Evolutionary conservation across 176 grass and related monocot genomes (phyloP).

Genomic region (Avena sativa): DNA sequence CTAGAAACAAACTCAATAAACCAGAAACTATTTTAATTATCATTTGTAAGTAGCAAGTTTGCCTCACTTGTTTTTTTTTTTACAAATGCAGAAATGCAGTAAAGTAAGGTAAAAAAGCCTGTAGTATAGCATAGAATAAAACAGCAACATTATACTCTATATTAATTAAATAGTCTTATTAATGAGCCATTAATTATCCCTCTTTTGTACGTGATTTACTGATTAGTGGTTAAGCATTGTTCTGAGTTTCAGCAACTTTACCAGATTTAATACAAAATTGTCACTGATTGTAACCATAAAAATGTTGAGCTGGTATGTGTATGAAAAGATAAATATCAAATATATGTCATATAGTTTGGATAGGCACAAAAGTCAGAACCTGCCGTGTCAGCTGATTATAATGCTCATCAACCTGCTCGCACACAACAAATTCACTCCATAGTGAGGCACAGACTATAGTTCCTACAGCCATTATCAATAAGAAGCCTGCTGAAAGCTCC

Average conservation of each 20-base stretch:
- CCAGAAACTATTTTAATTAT: not conserved
- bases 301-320: not conserved
- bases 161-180: not conserved
- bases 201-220: not conserved
- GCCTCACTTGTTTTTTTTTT: not conserved
- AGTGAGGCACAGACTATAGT: constrained; percentile 88
- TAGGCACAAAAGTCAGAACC: constrained; percentile 50
- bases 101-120: not conserved
- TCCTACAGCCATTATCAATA: constrained; percentile 92
- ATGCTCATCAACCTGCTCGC: constrained; percentile 82
- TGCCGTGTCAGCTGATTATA: constrained; percentile 82
- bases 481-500: constrained; percentile 83
- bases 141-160: not conserved
- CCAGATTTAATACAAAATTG: not conserved
- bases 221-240: not conserved
- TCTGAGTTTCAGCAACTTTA: constrained; percentile 10
- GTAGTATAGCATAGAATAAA: constrained; percentile 7
- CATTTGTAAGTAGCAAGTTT: constrained; percentile 5
- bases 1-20: constrained; percentile 8
- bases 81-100: constrained; percentile 9
- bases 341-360: constrained; percentile 9
- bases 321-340: constrained; percentile 19
- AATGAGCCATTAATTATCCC: not conserved
- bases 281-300: not conserved
- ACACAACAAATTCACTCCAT: constrained; percentile 78